Base-by-base conservation (phyloP, 495 filamentous ascomycete genomes). In the Aspergillus hancockii region DNA sequence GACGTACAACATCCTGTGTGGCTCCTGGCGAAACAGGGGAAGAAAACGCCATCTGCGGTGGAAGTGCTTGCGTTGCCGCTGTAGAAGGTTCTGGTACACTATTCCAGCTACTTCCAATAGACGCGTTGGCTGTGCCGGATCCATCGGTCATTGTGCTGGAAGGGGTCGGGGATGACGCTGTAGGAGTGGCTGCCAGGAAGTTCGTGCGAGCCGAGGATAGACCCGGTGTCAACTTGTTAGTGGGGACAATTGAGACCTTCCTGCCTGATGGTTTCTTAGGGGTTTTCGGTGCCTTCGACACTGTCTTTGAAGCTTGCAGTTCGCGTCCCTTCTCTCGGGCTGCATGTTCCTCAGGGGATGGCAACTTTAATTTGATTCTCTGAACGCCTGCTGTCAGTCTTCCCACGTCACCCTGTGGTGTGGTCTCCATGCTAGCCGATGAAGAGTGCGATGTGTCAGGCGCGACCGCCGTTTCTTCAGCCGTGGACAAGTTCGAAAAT, bases 341-440 rank as follows among this genome's bases (percentile, higher is more conserved):
- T 34, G 89, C 88, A 55, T 87, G 81, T 65, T 90, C 87, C 57
- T 91, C 85, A 23, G 87, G 84, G 0, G 88, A 84, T 0, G 90
- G 78, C 41, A 93, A 77, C 45, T 86, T 90, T 49, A 95, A 77
- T 64, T 88, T 93, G 62, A 95, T 86, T 62, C 85, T 89, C 64
- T 87, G 87, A 70, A 93, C 80, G 13, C 84, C 84, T n/a, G 80
- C 76, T 0, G 88, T 81, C 31, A 94, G 72, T 21, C 72, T 76
- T 51, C 93, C 88, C 21, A 93, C 68, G 43, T 82, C 82, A 38
- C 71, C 79, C 58, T 55, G 47, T 3, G 54, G 45, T 40, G 23
- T 51, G 1, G 34, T 18, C 40, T 49, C 36, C 22, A 22, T 51
- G 19, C 28, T 30, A 1, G 22, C 43, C 21, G 55, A 18, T 13